Evolutionary conservation across 2,329 filamentous ascomycete species (phyloP), one percentile per base, ranked within the genome.

Genomic region (Aspergillus sp.): DNA sequence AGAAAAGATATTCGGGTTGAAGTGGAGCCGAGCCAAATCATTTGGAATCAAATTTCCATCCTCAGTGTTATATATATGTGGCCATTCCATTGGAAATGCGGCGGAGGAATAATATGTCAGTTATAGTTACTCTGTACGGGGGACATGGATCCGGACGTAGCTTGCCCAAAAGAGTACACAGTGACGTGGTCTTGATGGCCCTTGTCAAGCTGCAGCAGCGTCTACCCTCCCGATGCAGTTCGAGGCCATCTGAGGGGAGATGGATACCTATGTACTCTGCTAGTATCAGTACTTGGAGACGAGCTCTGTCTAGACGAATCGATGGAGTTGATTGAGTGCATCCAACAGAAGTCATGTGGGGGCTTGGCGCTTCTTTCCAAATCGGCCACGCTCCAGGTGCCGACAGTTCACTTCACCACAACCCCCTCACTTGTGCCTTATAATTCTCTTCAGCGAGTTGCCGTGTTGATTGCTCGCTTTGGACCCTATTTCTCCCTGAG

Each of bases 151-250:
- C 26, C 36, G n/a, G 39, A 44, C 20, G 49, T 53, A 53, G 26
- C 49, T 53, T 17, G 38, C 49, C 49, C 11, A n/a, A 44, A 44
- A 53, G 39, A 44, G 39, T 20, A 53, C 49, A 53, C 18, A 53
- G 39, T 53, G 41, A 36, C 50, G 30, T 53, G 41, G 41, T 45
- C 50, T 24, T 34, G 50, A 34, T 34, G 9, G n/a, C 15, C 38
- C n/a, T 18, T 24, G 38, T 42, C 24, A 43, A 42, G 30, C 20
- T 26, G 12, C 38, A 45, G 22, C 43, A 45, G 18, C 24, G 17
- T 9, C 41, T 7, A 43, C 22, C 11, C 18, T 43, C 3, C 18
- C 22, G 41, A 20, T 18, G 41, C 11, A 20, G 41, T 20, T 20
- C 4, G 20, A 43, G 15, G 20, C 41, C 41, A 24, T 47, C 13